Base-by-base conservation (phyloP, 176 grass and related monocot species). In the Calamus simplicifolius region DNA sequence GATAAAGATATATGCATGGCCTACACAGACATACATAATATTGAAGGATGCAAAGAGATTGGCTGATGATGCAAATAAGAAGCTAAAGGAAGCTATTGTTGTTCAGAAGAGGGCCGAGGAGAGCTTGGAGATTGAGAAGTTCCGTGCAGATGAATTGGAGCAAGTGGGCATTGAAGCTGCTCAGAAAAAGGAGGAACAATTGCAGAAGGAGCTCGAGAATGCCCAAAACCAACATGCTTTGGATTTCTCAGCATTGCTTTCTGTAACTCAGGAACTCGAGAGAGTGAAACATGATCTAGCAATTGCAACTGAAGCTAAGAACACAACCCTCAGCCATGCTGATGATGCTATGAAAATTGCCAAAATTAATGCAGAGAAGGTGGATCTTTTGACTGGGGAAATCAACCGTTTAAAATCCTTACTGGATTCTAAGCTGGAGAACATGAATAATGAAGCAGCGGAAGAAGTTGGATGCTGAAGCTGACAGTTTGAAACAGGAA, bases 91-190 rank as follows among this genome's bases (percentile, higher is more conserved):
- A 15, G 81, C 82, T 25, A 56, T 87, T 16, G 69, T 50, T 4
- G 57, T 71, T 27, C 83, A 66, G 70, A 80, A 62, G 71, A 18
- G 26, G 13, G 91, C 83, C 3, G 86, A 97, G 66, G 92, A 90
- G 61, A 80, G 72, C 4, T 57, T 77, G 27, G 86, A 90, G 62
- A 74, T 90, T 1, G 86, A 96, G 52, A 69, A 76, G 62, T 90
- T 97, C 75, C 74, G 82, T 55, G 69, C 72, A 3, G 72, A 82
- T 49, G 92, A 97, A 61, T 74, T 75, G 16, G 92, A 97, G 66
- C 80, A 90, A 52, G 49, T 72, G 4, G 59, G 48, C 66, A 75
- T 88, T 27, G 87, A 90, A 6, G 48, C 57, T 10, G 52, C 70
- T 0, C 80, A 70, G 15, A 66, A 49, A 14, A 82, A 74, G 61